Conservation (phyloP, 2,329 filamentous ascomycete genomes). For the Pyrenophora tritici-repentis region DNA sequence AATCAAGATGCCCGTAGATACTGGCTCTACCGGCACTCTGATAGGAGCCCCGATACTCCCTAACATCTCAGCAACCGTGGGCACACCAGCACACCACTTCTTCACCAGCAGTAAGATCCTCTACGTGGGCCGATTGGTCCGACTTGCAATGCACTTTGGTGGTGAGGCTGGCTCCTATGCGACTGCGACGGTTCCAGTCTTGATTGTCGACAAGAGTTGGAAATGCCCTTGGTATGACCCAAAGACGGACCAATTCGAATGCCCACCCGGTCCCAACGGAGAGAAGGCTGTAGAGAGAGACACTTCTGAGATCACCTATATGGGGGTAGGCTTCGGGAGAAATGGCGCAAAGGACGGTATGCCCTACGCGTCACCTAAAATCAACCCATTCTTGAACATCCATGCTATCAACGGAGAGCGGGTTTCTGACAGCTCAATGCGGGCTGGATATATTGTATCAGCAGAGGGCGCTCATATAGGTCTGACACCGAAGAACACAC, state of each 20-base stretch:
- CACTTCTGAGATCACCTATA: conserved; percentile 41
- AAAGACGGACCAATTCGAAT: conserved; percentile 34
- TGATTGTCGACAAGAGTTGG: conserved; percentile 43
- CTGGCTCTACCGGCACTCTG: conserved; percentile 42
- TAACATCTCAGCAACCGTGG: conserved; percentile 26
- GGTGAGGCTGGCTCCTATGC: conserved; percentile 28
- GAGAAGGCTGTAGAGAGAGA: conserved; percentile 31
- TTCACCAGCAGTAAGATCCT: conserved; percentile 43
- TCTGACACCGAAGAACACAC: conserved; percentile 28
- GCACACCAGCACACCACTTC: conserved; percentile 39
- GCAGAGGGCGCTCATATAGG: conserved; percentile 38
- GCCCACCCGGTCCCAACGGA: conserved; percentile 34
- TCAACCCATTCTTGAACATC: conserved; percentile 46
- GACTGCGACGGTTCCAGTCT: conserved; percentile 32
- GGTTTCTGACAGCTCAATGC: conserved; percentile 13
- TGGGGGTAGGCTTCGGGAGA: conserved; percentile 45
- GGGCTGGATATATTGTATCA: conserved; percentile 38
- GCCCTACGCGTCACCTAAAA: conserved; percentile 33
- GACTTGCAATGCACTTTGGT: conserved; percentile 35
- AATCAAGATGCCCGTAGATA: conserved; percentile 43
- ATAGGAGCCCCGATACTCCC: conserved; percentile 42
- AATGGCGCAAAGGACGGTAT: conserved; percentile 37
- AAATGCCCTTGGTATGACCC: conserved; percentile 43
- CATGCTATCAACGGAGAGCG: conserved; percentile 29
- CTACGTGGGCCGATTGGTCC: conserved; percentile 40